A percentile compares a stretch with the other conserved stretches of the same genome.
phyloP scores from a whole-genome alignment of 1,284 basidiomycete species.

The Agroathelia rolfsii region DNA sequence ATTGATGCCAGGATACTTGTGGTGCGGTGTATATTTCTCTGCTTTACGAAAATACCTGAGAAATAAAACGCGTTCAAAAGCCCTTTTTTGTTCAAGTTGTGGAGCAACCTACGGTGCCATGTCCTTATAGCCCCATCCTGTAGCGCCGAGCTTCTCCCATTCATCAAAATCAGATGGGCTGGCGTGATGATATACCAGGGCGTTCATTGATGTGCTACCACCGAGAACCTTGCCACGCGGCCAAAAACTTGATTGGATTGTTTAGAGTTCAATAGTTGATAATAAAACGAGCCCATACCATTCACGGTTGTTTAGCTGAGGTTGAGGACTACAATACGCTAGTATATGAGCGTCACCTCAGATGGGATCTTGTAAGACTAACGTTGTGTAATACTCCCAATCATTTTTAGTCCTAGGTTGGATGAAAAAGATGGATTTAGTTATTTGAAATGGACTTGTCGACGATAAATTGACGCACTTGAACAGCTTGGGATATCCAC shows the following conservation, averaged over 20 bases:
- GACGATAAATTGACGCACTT: slow-evolving; percentile 9
- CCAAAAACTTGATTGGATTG: too few relatives aligned
- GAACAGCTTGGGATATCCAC: slow-evolving; percentile 16
- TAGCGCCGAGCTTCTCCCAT: slow-evolving; percentile 27
- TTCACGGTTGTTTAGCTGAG: slow-evolving; percentile 13
- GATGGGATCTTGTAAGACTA: slow-evolving; percentile 1
- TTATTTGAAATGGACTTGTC: too few relatives aligned
- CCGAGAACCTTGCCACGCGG: slow-evolving; percentile 28
- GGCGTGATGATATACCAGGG: slow-evolving; percentile 18
- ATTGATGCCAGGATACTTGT: slow-evolving; percentile 10
- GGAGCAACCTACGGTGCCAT: slow-evolving; percentile 17
- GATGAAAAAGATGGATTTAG: neutral
- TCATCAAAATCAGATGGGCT: slow-evolving; percentile 27
- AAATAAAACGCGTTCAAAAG: too few relatives aligned
- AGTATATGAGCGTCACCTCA: neutral
- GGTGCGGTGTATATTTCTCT: slow-evolving; percentile 16
- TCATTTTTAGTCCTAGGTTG: slow-evolving; percentile 15
- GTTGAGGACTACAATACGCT: slow-evolving; percentile 14
- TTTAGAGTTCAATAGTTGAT: too few relatives aligned
- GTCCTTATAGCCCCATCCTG: slow-evolving; percentile 26
- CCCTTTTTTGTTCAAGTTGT: too few relatives aligned
- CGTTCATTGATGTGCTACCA: slow-evolving; percentile 22
- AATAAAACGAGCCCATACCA: too few relatives aligned
- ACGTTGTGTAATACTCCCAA: slow-evolving; percentile 21
- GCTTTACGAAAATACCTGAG: slow-evolving; percentile 23